Base-by-base conservation (phyloP, 768 basidiomycete species). In the Termitomyces sp. region DNA sequence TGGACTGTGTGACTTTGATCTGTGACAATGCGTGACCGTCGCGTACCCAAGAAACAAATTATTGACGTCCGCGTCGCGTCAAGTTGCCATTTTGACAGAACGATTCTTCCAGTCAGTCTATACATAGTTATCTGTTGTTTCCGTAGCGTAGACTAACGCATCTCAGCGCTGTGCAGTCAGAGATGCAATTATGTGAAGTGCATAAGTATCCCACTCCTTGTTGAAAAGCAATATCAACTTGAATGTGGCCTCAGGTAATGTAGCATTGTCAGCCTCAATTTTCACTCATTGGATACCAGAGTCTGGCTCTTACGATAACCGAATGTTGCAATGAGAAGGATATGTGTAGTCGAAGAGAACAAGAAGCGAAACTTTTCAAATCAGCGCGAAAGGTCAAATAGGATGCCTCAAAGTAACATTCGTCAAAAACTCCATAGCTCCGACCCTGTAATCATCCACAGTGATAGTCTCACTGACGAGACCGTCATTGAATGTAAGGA, bases 401-500 rank as follows among this genome's bases (percentile, higher is more conserved):
- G 73, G 73, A 61, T 72, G 66, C 42, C 65, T 63, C 25, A 75
- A 59, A 40, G 71, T 69, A 16, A 74, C 43, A 35, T 70, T 66
- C 53, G 67, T 75, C 54, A 78, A 46, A 55, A 69, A 76, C 12
- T 65, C 54, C 44, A 81, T 78, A 32, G 69, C 73, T 1, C 71
- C 71, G 25, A 62, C 58, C 51, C 81, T 73, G 65, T 71, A 82
- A 12, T 75, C 77, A 58, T 83, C 79, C 50, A 69, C 65, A 5
- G 73, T 75, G 37, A 81, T 69, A 0, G 51, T 60, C 50, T 74
- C 68, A 2, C 68, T 59, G 32, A 69, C 58, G 3, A 68, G 45
- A 0, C 70, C 73, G 46, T 77, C 78, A 16, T 69, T 61, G 59
- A 81, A 76, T 0, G 75, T 78, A 54, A 79, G 64, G 54, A 79